A percentile compares a stretch with the other conserved stretches of the same genome.
Conservation (phyloP, 1,284 basidiomycete genomes). For the Takashimella koratensis region DNA sequence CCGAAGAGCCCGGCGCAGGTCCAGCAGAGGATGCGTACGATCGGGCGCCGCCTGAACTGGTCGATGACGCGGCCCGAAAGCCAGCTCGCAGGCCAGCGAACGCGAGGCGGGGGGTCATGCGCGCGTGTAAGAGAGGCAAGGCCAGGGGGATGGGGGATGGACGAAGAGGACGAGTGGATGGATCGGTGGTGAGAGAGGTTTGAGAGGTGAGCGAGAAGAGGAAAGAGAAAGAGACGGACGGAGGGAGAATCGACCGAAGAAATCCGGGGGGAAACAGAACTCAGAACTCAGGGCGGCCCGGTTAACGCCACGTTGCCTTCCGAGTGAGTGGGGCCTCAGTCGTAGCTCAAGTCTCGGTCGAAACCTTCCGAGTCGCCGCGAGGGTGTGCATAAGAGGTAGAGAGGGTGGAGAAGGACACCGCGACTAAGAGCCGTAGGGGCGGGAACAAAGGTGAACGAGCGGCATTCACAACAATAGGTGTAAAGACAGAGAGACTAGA, state of each 20-base stretch:
- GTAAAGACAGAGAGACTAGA: too few species aligned
- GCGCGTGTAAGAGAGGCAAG: background rate
- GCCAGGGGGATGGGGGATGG: background rate
- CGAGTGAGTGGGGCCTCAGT: background rate
- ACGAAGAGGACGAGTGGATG: slow-evolving; percentile 1
- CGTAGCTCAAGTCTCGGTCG: background rate
- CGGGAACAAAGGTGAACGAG: too few species aligned
- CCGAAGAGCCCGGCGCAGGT: background rate
- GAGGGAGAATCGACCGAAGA: background rate
- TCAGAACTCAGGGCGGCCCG: background rate
- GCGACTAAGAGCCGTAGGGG: too few species aligned
- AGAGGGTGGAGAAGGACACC: too few species aligned
- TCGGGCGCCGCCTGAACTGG: background rate
- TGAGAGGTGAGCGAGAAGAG: slow-evolving; percentile 1
- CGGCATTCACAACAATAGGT: too few species aligned
- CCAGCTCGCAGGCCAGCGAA: background rate
- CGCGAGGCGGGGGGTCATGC: background rate
- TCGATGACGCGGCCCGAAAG: background rate
- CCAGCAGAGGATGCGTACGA: background rate
- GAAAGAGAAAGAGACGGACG: slow-evolving; percentile 5
- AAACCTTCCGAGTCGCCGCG: too few species aligned
- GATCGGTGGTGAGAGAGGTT: background rate
- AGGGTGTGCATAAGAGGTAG: too few species aligned
- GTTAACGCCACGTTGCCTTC: background rate
- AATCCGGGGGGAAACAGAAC: too few species aligned